These are phyloP conservation scores for Ceratobasidium papillatum DNA, from an alignment of 1,284 basidiomycete genomes.

Conservation along the genomic window DNA sequence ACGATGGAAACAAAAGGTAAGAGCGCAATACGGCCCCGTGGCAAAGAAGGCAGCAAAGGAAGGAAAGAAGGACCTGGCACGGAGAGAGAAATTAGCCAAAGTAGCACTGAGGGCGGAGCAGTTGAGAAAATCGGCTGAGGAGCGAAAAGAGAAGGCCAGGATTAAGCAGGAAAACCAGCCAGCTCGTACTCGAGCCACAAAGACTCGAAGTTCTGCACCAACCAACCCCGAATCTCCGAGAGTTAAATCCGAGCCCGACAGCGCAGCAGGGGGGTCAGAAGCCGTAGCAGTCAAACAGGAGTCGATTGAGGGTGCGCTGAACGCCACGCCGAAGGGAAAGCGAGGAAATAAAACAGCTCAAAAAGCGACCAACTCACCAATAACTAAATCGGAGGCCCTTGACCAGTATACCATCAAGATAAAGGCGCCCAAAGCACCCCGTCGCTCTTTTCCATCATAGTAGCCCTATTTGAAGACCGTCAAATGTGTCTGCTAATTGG, in stretches of 20 bases:
- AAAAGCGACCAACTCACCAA: background rate
- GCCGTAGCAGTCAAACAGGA: too few relatives aligned
- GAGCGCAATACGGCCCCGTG: background rate
- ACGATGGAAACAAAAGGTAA: background rate
- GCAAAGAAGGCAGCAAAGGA: background rate
- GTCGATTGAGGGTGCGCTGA: background rate
- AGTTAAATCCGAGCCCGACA: background rate
- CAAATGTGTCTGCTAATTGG: background rate
- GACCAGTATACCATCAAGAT: background rate
- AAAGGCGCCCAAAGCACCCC: background rate
- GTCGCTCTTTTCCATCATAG: background rate
- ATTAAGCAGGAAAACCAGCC: too few relatives aligned
- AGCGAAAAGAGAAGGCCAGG: too few relatives aligned
- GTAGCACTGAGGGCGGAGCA: too few relatives aligned
- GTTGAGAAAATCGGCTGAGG: too few relatives aligned
- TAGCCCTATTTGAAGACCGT: background rate
- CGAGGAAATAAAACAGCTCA: too few relatives aligned
- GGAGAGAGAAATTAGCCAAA: too few relatives aligned
- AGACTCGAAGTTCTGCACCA: too few relatives aligned
- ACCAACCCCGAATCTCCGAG: too few relatives aligned
- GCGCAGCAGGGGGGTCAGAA: background rate
- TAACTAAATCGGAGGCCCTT: background rate
- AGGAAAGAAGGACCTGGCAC: too few relatives aligned
- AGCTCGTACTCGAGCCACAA: too few relatives aligned
- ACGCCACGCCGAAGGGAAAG: background rate